Evolutionary conservation across 805 yeast species (phyloP).

Genomic region (Candida adriatica): DNA sequence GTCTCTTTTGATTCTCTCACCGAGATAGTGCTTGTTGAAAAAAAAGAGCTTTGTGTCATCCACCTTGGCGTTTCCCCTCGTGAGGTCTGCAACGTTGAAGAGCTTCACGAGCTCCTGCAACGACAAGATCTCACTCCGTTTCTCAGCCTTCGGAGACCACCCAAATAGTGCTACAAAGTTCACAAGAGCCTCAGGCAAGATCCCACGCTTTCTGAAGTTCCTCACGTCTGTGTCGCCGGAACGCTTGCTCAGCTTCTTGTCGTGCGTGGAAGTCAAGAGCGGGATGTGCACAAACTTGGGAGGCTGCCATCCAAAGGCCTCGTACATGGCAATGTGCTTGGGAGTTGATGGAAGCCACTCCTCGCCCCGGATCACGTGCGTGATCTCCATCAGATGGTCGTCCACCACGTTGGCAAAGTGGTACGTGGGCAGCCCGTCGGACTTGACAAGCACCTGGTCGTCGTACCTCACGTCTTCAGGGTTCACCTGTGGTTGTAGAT

Average conservation of each 20-base stretch:
- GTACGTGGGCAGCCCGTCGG: conserved; percentile 94
- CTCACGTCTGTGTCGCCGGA: conserved; percentile 73
- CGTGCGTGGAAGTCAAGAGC: conserved; percentile 61
- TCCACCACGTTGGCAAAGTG: conserved; percentile 96
- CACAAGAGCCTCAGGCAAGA: conserved; percentile 79
- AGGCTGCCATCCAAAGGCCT: conserved; percentile 78
- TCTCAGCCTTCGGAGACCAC: conserved; percentile 70
- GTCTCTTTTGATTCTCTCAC: conserved; percentile 32
- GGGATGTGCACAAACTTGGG: conserved; percentile 91
- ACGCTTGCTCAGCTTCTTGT: conserved; percentile 80
- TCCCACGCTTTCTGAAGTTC: conserved; percentile 50
- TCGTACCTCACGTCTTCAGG: conserved; percentile 68
- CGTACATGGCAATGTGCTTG: conserved; percentile 80
- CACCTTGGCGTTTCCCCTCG: conserved; percentile 92
- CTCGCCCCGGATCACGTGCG: conserved; percentile 95
- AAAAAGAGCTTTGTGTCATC: conserved; percentile 66
- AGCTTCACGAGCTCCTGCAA: conserved; percentile 43
- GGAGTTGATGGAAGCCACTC: conserved; percentile 98
- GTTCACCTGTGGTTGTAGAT: conserved; percentile 77
- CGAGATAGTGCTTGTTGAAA: conserved; percentile 70
- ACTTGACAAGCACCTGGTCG: conserved; percentile 82
- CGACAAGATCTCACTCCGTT: conserved; percentile 45
- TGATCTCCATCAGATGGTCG: conserved; percentile 86
- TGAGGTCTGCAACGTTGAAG: conserved; percentile 67
- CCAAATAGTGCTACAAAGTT: conserved; percentile 90